These are phyloP conservation scores for Begonia fuchsioides DNA, from an alignment of 306 rosid genomes.

Conservation along the genomic window DNA sequence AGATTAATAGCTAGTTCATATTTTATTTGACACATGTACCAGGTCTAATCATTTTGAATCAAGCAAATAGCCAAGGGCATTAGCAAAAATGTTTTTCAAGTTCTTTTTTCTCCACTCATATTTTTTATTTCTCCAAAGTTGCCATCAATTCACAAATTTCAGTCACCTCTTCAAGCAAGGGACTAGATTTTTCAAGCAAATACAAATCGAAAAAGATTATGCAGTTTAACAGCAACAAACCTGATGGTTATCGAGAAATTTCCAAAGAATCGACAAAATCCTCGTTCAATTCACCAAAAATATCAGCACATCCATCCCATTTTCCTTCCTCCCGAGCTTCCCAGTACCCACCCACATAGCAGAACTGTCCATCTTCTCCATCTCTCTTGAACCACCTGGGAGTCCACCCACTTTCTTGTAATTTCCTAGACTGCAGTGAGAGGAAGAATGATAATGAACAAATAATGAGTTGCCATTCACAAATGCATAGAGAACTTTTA, in stretches of 20 bases:
- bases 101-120: too few species aligned
- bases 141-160: too few species aligned
- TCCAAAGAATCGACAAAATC: conserved; percentile 19
- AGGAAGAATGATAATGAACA: conserved; percentile 1
- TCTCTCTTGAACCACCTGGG: conserved; percentile 78
- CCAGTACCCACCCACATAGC: conserved; percentile 81
- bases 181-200: too few species aligned
- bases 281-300: conserved; percentile 64
- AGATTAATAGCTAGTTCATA: too few species aligned
- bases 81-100: too few species aligned
- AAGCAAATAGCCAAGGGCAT: too few species aligned
- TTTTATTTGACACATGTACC: too few species aligned
- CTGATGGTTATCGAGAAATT: conserved; percentile 39
- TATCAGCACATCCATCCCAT: conserved; percentile 78
- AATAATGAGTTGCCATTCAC: not conserved
- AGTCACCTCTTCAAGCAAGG: too few species aligned
- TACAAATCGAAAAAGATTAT: too few species aligned
- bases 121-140: too few species aligned
- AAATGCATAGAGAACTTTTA: not conserved
- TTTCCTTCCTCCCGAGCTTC: conserved; percentile 53
- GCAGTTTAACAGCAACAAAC: conserved; percentile 13
- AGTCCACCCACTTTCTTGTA: conserved; percentile 95
- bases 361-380: conserved; percentile 52
- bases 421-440: conserved; percentile 73
- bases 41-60: too few species aligned